phyloP scores from a whole-genome alignment of 73 alveolate species.

The Paramecium octaurelia region DNA sequence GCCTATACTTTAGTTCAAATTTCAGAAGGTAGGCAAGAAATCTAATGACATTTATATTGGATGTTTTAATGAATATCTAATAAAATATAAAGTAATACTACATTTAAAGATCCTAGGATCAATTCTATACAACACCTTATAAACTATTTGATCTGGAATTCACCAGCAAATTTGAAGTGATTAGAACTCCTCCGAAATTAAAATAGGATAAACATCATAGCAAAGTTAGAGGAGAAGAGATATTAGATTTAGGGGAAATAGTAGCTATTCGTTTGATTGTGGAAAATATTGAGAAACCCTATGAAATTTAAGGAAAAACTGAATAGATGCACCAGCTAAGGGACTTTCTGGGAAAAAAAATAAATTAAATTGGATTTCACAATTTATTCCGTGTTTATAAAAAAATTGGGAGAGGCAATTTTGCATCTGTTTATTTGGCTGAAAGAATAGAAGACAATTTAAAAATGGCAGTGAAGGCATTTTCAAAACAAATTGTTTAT shows the following conservation, averaged over 20 bases:
- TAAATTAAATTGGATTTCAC: slow-evolving; percentile 55
- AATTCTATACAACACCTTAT: not conserved
- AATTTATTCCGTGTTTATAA: slow-evolving; percentile 54
- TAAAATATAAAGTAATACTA: not conserved
- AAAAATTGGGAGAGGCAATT: slow-evolving; percentile 63
- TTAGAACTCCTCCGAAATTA: not conserved
- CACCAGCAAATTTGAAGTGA: slow-evolving; percentile 12
- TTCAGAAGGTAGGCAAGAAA: not conserved
- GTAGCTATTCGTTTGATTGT: not conserved
- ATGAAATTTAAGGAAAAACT: not conserved
- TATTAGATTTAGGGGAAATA: slow-evolving; percentile 28
- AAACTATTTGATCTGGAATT: not conserved
- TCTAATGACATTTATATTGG: not conserved
- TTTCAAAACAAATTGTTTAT: slow-evolving; percentile 57
- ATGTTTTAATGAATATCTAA: slow-evolving; percentile 1
- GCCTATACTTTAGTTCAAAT: not conserved
- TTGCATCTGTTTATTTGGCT: slow-evolving; percentile 62
- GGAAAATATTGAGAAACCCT: not conserved
- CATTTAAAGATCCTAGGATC: not conserved
- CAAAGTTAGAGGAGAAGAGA: slow-evolving; percentile 27
- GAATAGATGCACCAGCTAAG: not conserved
- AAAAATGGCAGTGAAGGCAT: slow-evolving; percentile 60
- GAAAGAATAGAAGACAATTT: slow-evolving; percentile 56
- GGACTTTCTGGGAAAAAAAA: not conserved
- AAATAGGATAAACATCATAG: not conserved